Base-by-base conservation (phyloP, 352 stramenopile species). In the Phytophthora melonis region DNA sequence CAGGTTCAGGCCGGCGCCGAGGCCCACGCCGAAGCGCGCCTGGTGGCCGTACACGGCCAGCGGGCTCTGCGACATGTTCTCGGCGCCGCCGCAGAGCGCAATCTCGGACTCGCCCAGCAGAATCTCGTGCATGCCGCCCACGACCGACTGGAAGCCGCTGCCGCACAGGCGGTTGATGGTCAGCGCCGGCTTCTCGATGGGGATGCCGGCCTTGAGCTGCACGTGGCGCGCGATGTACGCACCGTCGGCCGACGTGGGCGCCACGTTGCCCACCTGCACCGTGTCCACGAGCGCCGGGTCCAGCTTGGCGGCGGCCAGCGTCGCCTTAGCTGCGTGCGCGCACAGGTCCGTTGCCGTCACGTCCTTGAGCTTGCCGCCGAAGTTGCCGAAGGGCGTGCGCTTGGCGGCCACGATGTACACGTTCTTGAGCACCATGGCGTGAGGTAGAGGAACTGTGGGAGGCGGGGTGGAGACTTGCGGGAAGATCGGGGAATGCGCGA, bases 131-230 rank as follows among this genome's bases (percentile, higher is more conserved):
- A 97, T 82, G 27, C 93, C 94, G 66, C 97, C 87, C 50, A 98
- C 84, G 49, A 99, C 91, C 9, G 96, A 98, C 86, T 99, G 96
- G 83, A 99, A 99, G 56, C 98, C 98, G 41, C 84, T 98, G 61
- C 98, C 98, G 70, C 98, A 99, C 25, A 99, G 83, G 25, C 97
- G 95, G 88, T 99, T 99, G 62, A 99, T 91, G 21, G 98, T 99
- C 10, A 99, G 82, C 23, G 95, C 95, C 1, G 98, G 97, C 47
- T 90, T 93, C 11, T 97, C 76, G 56, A 98, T 88, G 7, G 91
- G 88, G 19, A 98, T 79, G 3, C 94, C 96, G 5, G 83, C 80
- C 78, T 98, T 97, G 5, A 99, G 79, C 34, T 87, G 95, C 53
- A 99, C 95, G 79, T 99, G 98, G 57, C 98, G 91, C 25, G 97